Evolutionary conservation across 1,139 yeast genomes (phyloP).

Genomic region (Suhomyces taliae): DNA sequence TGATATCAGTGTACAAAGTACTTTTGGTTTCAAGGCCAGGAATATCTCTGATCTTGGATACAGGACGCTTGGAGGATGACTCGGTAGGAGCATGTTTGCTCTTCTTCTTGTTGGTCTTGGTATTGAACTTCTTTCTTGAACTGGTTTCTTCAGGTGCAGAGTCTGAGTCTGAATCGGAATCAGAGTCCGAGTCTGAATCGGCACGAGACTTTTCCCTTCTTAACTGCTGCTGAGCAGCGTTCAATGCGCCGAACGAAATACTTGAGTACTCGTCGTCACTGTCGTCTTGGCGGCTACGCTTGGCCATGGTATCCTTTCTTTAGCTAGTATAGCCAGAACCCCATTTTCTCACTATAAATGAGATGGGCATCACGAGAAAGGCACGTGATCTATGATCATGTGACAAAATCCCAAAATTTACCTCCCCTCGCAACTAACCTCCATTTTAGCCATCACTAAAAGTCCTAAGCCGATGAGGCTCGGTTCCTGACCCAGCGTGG

Average conservation of each 20-base stretch:
- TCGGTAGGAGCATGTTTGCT: conserved; percentile 83
- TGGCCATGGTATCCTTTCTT: neutral
- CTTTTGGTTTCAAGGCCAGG: conserved; percentile 55
- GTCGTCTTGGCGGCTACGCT: conserved; percentile 14
- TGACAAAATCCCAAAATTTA: no score
- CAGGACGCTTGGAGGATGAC: conserved; percentile 69
- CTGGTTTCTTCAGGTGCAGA: conserved; percentile 17
- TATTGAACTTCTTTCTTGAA: conserved; percentile 5
- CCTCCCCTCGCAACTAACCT: no score
- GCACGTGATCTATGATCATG: neutral
- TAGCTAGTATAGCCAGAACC: neutral
- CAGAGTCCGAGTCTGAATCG: conserved; percentile 16
- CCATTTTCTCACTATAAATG: neutral
- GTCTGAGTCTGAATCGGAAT: conserved; percentile 11
- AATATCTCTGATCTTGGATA: conserved; percentile 65
- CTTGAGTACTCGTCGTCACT: conserved; percentile 38
- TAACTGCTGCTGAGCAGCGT: conserved; percentile 43
- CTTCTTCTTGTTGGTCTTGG: conserved; percentile 24
- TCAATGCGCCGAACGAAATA: conserved; percentile 19
- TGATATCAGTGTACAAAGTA: conserved; percentile 66
- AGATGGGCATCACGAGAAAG: neutral
- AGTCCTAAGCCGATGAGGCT: no score
- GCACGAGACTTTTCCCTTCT: conserved; percentile 12
- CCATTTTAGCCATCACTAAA: no score
- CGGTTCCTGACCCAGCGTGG: no score